Base-by-base conservation (phyloP, 139 green algal species). In the Chlamydomonas sp. region DNA sequence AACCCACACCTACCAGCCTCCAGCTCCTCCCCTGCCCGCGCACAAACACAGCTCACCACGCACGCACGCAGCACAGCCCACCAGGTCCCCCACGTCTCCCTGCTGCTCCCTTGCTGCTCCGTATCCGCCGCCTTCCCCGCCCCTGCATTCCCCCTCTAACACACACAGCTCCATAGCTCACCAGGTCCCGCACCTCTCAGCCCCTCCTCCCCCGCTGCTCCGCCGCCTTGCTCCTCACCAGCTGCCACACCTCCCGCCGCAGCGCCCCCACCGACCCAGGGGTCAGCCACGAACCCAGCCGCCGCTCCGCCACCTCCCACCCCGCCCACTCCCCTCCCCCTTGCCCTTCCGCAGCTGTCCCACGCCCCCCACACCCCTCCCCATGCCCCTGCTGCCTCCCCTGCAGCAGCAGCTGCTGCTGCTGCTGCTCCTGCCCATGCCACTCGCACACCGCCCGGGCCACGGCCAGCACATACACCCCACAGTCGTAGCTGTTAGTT, bases 401-500 rank as follows among this genome's bases (percentile, higher is more conserved):
- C 16, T 20, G 64, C 60, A 66, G 62, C 49, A 31, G 49, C 61
- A 10, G 74, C 31, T 0, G 58, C 73, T 8, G 17, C 57, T 66
- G 60, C 64, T 31, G 69, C 62, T 49, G 31, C 15, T 73, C 58
- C 31, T 68, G 80, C 59, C 57, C 1, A 75, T 72, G 79, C 84
- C 76, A 63, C 17, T 66, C 61, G n/a, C 81, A 88, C 17, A 94
- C 69, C 17, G 88, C 86, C 2, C 86, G 31, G 2, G 95, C 91
- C 20, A 93, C 8, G 5, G 91, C 94, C n/a, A 97, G 67, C 18
- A 96, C 79, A 69, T 95, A 94, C 79, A 96, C 18, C 0, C 95
- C 95, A 79, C 95, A 98, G 79, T 98, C 96, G 68, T 95, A 90
- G 12, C 85, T 74, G 79, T 98, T 97, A 1, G 64, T 62, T 80